Base-by-base conservation (phyloP, 1,284 basidiomycete genomes). In the Boletus sp. region DNA sequence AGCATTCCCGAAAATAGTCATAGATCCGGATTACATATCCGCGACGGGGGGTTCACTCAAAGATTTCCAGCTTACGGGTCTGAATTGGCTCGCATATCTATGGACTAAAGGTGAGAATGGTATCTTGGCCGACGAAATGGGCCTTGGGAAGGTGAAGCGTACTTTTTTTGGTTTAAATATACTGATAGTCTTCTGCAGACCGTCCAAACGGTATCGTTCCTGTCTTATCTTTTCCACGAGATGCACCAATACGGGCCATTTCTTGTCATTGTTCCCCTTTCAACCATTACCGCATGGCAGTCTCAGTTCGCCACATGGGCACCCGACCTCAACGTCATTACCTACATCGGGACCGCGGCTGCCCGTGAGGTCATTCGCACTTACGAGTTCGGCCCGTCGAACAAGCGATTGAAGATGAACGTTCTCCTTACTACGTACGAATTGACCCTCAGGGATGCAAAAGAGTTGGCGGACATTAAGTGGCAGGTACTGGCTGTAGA, bases 111-210 rank as follows among this genome's bases (percentile, higher is more conserved):
- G 91, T 19, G 89, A 96, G 59, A 98, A 98, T 63, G 96, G 96
- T 26, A 98, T 99, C 57, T 75, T 99, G 25, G 96, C 96, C 1
- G 96, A 99, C 64, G 96, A 99, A 78, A 99, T 99, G 96, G 96
- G 96, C 67, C 85, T 99, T 16, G 96, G 96, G 46, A 99, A 99
- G 80, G 88, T 87, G 33, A 49, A 42, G 27, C 12, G 45, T 44
- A 44, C 36, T 16, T 41, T 19, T 49, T 19, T 46, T 39, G n/a
- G 5, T 26, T 10, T 41, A 17, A 17, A 44, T 37, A 33, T 44
- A 23, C 51, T 65, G 35, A 66, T 39, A 4, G 9, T 35, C 52
- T 30, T 30, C 7, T 13, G 14, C 54, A 90, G 85, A 90, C 95
- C 6, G 94, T 99, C 9, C 96, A 99, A 74, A 96, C 94, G 0